Base-by-base conservation (phyloP, 805 yeast genomes). In the Lipomyces chichibuensis region DNA sequence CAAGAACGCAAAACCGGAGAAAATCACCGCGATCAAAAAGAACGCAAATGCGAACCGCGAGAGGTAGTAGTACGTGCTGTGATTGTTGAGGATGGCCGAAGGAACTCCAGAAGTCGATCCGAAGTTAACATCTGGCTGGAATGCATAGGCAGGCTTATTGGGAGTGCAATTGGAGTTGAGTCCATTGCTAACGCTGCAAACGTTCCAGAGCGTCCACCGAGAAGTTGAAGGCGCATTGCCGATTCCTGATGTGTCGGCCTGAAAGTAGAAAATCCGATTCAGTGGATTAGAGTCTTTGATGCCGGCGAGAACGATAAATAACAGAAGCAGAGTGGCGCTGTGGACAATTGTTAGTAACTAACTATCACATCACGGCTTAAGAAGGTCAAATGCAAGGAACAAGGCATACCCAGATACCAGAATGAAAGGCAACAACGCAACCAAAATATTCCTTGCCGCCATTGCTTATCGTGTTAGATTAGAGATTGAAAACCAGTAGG, bases 201-300 rank as follows among this genome's bases (percentile, higher is more conserved):
- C 82, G 69, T 88, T 87, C 84, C 94, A 93, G 78, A 85, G 85
- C 11, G 93, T 89, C 97, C 97, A 93, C 73, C 93, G 86, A 2
- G 91, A 81, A 17, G 78, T 75, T 2, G 65, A 79, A 77, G 71
- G 82, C 17, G 79, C 78, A 55, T 79, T 76, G 23, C 78, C 74
- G 65, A 88, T 84, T 53, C 76, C 79, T 3, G 84, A 75, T 60
- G 97, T 92, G 74, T 87, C 88, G 33, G 92, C 96, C 75, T 86
- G 82, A 54, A 93, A 75, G 93, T 95, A 92, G 80, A 89, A 92
- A 78, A 91, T 89, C 66, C 82, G 79, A 74, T 85, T 84, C 74
- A 91, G 76, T 4, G 89, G 85, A 55, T 85, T 82, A 53, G 78
- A 74, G 17, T 83, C 77, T 23, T 85, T 81, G 14, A 82, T 82